Evolutionary conservation across 1,139 yeast species (phyloP).

Genomic region (Maudiozyma humilis): DNA sequence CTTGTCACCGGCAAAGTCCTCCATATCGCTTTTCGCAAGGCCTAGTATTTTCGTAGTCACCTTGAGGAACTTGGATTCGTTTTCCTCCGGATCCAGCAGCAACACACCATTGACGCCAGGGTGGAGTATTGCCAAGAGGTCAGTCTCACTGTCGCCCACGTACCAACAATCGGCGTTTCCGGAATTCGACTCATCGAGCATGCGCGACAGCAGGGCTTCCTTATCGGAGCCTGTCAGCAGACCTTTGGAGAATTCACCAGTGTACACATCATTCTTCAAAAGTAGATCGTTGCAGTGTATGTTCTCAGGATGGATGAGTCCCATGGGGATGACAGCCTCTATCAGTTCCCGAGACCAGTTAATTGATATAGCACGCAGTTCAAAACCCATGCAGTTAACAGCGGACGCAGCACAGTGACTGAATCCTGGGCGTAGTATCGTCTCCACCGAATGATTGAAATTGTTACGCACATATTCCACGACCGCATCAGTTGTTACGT

Average conservation of each 20-base stretch:
- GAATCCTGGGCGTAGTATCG: conserved; percentile 14
- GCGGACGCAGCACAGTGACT: conserved; percentile 7
- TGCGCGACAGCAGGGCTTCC: conserved; percentile 8
- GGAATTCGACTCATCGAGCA: background rate
- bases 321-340: conserved; percentile 11
- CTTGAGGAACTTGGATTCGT: conserved; percentile 20
- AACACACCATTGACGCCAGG: conserved; percentile 25
- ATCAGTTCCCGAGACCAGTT: conserved; percentile 30
- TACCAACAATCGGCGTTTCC: conserved; percentile 17
- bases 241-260: conserved; percentile 23
- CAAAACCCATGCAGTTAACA: background rate
- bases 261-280: conserved; percentile 12
- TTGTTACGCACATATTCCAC: conserved; percentile 13
- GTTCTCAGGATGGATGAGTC: conserved; percentile 6
- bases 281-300: conserved; percentile 24
- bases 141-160: conserved; percentile 31
- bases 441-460: background rate
- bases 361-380: conserved; percentile 23
- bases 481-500: too few relatives aligned
- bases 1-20: conserved; percentile 5
- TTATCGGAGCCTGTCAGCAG: conserved; percentile 28
- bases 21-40: conserved; percentile 5
- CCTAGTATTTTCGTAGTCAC: conserved; percentile 16
- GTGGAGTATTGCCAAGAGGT: conserved; percentile 23
- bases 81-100: conserved; percentile 22